Base-by-base conservation (phyloP, 371 early-diverging fungal species). In the Mucor indicus region DNA sequence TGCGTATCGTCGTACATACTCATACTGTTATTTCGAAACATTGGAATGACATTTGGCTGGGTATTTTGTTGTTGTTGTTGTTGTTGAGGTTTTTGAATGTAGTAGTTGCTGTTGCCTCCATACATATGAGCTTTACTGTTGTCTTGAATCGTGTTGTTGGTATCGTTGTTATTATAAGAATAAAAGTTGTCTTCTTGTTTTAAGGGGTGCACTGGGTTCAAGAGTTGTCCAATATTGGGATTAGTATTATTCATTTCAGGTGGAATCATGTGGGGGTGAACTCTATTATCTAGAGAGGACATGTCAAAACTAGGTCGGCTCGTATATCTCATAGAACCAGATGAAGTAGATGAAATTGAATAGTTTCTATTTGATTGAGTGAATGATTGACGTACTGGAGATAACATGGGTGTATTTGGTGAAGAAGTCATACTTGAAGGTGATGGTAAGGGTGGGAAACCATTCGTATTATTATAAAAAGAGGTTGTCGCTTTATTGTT, bases 161-260 rank as follows among this genome's bases (percentile, higher is more conserved):
- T 15, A 12, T 2, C 3, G 20, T 13, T 12, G 32, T 11, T 31
- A 12, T 5, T 20, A 35, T 19, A 4, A 6, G 36, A 22, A 4
- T 20, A 25, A 16, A 9, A 13, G 19, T 22, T 3, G 12, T 37
- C 30, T 11, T 33, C 37, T 17, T 22, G 20, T 21, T 66, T 60
- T 1, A 70, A 47, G 10, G 71, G 71, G 45, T 70, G 71, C 12
- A 72, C 53, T 17, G 72, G 72, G 33, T 72, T 72, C 2, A 72
- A 48, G 19, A 72, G 35, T 42, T 72, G 72, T 4, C 64, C 72
- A 3, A 72, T 35, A 23, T 67, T 62, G 0, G 64, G 55, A 30
- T 22, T 22, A 45, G 29, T 3, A 45, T 35, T 17, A 23, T 29
- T 1, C 24, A n/a, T 9, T 30, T 23, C n/a, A 22, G 23, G n/a